These are phyloP conservation scores for Penicillium robsamsonii DNA, from an alignment of 495 filamentous ascomycete genomes.

Conservation along the genomic window DNA sequence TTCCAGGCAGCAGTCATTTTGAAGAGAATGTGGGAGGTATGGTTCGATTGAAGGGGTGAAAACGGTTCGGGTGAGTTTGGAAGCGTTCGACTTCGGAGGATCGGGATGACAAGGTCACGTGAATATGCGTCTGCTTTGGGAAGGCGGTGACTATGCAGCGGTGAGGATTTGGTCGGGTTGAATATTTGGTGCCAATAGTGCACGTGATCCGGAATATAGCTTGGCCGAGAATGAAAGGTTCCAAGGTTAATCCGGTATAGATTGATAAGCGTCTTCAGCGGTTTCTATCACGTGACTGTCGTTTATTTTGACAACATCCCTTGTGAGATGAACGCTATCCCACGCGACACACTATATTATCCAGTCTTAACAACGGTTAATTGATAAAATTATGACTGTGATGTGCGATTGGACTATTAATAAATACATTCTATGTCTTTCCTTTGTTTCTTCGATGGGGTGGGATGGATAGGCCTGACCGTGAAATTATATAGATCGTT, in stretches of 20 bases:
- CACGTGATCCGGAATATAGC: background rate
- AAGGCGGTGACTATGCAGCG: background rate
- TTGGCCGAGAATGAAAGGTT: background rate
- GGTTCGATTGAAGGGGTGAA: conserved; percentile 34
- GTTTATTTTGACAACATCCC: background rate
- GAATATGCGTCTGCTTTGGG: background rate
- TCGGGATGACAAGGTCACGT: conserved; percentile 34
- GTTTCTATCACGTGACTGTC: background rate
- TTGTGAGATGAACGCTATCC: background rate
- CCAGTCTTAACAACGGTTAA: background rate
- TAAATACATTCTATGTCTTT: too few relatives aligned
- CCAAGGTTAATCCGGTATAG: background rate
- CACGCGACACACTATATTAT: background rate
- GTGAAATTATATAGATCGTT: background rate
- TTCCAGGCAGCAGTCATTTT: conserved; percentile 99
- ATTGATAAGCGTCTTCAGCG: background rate
- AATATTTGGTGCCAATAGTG: background rate
- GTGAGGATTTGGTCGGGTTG: background rate
- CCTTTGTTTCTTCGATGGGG: background rate
- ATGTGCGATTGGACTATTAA: background rate
- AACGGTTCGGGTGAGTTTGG: conserved; percentile 36
- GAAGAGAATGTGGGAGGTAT: conserved; percentile 41
- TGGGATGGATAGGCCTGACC: background rate
- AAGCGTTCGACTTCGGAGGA: conserved; percentile 41
- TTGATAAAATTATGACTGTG: background rate